Evolutionary conservation across 352 stramenopile species (phyloP).

Genomic region (Phytophthora quininea): DNA sequence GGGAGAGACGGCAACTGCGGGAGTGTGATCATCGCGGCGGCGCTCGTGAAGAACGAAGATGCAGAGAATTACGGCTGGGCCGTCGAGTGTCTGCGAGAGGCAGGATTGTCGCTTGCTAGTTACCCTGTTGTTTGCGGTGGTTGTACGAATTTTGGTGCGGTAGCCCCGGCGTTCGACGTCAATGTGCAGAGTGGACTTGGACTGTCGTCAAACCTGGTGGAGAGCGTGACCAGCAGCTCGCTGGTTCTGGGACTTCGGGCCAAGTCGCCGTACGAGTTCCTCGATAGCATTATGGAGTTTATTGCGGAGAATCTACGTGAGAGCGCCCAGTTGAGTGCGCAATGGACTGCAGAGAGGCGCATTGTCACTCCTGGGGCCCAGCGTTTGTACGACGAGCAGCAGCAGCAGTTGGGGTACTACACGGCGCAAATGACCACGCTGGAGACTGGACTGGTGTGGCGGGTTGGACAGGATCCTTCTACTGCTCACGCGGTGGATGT

Average conservation of each 20-base stretch:
- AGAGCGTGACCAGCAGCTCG: neutral
- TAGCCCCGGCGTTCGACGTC: neutral
- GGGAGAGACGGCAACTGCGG: neutral
- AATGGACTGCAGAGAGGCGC: neutral
- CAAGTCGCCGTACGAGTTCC: neutral
- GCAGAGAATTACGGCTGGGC: neutral
- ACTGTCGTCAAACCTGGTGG: neutral
- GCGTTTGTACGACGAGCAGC: neutral
- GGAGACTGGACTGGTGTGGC: neutral
- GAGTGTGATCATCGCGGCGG: neutral
- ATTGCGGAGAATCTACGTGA: neutral
- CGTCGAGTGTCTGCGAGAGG: neutral
- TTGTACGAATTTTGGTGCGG: neutral
- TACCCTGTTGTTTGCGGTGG: neutral
- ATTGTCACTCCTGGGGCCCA: neutral
- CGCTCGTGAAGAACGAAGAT: constrained; percentile 3
- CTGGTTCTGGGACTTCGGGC: neutral
- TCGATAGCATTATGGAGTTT: neutral
- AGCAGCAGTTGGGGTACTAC: neutral
- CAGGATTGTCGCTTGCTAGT: neutral
- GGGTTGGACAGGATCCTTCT: neutral
- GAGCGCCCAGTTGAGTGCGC: neutral
- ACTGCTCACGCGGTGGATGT: neutral
- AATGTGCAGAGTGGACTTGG: neutral
- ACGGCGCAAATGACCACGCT: neutral